These are phyloP conservation scores for Funneliformis geosporum DNA, from an alignment of 192 early-diverging fungal genomes.

Conservation along the genomic window DNA sequence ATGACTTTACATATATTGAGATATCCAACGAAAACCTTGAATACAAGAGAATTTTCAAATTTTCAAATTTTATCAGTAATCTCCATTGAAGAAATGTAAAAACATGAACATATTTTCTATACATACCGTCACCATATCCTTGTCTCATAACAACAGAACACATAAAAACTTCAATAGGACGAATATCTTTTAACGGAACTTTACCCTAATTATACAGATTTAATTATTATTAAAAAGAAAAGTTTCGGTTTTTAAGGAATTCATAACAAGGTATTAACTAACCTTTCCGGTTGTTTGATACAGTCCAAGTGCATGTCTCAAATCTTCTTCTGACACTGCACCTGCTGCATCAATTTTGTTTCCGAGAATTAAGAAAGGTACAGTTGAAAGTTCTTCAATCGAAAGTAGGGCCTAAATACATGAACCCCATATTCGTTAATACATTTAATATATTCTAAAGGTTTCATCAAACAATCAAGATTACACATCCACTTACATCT, in stretches of 20 bases:
- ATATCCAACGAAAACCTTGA: constrained; percentile 80
- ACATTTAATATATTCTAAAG: not conserved
- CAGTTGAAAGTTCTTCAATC: constrained; percentile 89
- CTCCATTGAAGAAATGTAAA: constrained; percentile 10
- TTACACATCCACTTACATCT: constrained; percentile 59
- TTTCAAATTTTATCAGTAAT: not conserved
- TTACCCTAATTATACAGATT: constrained; percentile 64
- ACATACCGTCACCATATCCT: constrained; percentile 95
- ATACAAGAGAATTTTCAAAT: not conserved
- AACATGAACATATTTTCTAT: not conserved
- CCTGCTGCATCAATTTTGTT: constrained; percentile 98
- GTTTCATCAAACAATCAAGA: not conserved
- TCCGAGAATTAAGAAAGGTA: constrained; percentile 95
- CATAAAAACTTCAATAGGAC: constrained; percentile 99
- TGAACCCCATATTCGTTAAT: not conserved
- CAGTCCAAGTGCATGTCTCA: constrained; percentile 84
- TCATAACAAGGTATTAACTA: constrained; percentile 1
- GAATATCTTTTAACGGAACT: constrained; percentile 87
- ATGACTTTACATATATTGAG: constrained; percentile 73
- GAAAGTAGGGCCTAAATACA: constrained; percentile 73
- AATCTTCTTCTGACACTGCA: constrained; percentile 91
- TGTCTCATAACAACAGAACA: constrained; percentile 97
- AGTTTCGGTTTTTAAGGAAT: not conserved
- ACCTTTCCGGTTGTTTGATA: constrained; percentile 97
- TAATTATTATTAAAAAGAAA: not conserved